phyloP scores from a whole-genome alignment of 805 yeast genomes.

The Lipomyces spencermartinsiae region DNA sequence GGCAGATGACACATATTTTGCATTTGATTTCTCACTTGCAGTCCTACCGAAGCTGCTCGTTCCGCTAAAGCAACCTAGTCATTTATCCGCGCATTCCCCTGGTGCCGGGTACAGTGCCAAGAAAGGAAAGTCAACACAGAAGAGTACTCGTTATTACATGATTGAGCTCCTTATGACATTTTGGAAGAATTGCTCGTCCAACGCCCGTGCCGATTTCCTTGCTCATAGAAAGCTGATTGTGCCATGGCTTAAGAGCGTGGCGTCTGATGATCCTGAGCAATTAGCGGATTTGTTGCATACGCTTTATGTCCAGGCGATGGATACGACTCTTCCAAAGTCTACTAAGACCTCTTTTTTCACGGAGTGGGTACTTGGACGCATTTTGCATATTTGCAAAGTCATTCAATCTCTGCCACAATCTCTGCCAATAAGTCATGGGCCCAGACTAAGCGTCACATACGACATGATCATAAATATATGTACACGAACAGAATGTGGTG shows the following conservation, averaged over 20 bases:
- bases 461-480: constrained; percentile 19
- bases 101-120: background rate
- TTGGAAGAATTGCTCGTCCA: constrained; percentile 55
- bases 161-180: constrained; percentile 66
- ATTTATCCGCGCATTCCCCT: background rate
- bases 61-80: background rate
- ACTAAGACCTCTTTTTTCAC: constrained; percentile 78
- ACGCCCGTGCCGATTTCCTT: constrained; percentile 70
- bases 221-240: constrained; percentile 62
- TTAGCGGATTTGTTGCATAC: constrained; percentile 57
- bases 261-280: constrained; percentile 58
- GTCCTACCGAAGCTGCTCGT: constrained; percentile 64
- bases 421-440: constrained; percentile 56
- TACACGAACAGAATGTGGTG: constrained; percentile 41
- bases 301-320: constrained; percentile 58
- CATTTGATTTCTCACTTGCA: constrained; percentile 71
- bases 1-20: constrained; percentile 63
- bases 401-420: constrained; percentile 50
- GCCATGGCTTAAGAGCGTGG: constrained; percentile 70
- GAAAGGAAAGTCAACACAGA: constrained; percentile 19
- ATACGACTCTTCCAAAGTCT: constrained; percentile 64
- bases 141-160: constrained; percentile 64
- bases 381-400: constrained; percentile 60
- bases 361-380: constrained; percentile 69
- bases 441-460: constrained; percentile 52